Conservation (phyloP, 75 land plant species). For the Picea glauca region DNA sequence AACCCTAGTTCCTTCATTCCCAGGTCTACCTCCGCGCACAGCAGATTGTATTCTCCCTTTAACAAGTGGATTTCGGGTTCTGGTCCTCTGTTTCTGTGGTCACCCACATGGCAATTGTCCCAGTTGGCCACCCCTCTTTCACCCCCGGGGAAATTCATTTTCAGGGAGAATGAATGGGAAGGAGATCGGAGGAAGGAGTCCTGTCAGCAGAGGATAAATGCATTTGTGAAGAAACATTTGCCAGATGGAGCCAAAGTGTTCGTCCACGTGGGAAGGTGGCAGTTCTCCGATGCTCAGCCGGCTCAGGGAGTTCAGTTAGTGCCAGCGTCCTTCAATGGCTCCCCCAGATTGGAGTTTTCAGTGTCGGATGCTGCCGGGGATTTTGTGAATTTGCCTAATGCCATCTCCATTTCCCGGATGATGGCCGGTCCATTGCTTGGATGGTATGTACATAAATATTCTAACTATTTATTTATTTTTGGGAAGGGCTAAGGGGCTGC, state of each 20-base stretch:
- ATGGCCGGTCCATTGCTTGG: constrained; percentile 85
- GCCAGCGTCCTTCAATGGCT: background rate
- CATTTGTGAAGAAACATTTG: constrained; percentile 6
- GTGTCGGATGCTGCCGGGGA: constrained; percentile 10
- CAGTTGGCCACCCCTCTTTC: constrained; percentile 57
- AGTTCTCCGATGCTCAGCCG: background rate
- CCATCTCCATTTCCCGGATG: constrained; percentile 71
- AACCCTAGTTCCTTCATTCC: background rate
- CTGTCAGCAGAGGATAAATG: background rate
- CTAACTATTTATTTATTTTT: no score
- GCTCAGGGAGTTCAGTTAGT: background rate
- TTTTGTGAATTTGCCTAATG: constrained; percentile 81
- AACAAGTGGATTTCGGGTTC: constrained; percentile 16
- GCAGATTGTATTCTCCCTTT: constrained; percentile 11
- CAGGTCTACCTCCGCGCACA: constrained; percentile 8
- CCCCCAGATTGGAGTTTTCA: background rate
- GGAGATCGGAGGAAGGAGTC: constrained; percentile 1
- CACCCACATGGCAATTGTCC: constrained; percentile 54
- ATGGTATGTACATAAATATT: constrained; percentile 37
- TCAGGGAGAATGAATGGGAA: constrained; percentile 4
- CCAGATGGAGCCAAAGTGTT: constrained; percentile 8
- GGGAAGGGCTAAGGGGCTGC: no score
- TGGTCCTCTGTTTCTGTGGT: constrained; percentile 57
- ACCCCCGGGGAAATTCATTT: constrained; percentile 20
- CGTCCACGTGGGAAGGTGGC: background rate